Evolutionary conservation across 352 stramenopile species (phyloP).

Genomic region (Globisporangium sylvaticum): DNA sequence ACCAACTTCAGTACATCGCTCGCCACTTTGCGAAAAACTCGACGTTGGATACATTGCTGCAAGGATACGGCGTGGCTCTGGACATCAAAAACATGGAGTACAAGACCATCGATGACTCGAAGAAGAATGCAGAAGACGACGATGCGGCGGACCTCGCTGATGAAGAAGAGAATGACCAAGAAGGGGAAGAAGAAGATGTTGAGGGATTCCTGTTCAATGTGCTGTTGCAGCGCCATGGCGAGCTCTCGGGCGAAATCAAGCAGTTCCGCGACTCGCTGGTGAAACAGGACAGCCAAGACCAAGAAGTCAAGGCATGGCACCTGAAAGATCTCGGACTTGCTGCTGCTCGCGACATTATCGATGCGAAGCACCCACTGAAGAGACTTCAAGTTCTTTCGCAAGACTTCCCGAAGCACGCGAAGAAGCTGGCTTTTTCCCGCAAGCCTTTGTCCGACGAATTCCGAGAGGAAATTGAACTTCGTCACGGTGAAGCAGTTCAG

Average conservation of each 20-base stretch:
- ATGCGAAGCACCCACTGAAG: constrained; percentile 71
- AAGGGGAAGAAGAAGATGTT: constrained; percentile 52
- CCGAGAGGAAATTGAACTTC: constrained; percentile 35
- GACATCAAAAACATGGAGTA: constrained; percentile 98
- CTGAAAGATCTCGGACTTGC: constrained; percentile 87
- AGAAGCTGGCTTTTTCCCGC: constrained; percentile 63
- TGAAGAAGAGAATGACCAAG: constrained; percentile 31
- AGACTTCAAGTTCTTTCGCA: constrained; percentile 78
- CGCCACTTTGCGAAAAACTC: constrained; percentile 74
- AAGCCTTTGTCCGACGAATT: constrained; percentile 52
- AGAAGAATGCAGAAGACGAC: constrained; percentile 42
- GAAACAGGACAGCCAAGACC: constrained; percentile 34
- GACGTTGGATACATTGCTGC: constrained; percentile 68
- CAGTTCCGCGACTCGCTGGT: constrained; percentile 50
- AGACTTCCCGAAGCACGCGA: constrained; percentile 87
- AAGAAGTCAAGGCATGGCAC: constrained; percentile 80
- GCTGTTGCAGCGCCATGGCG: constrained; percentile 34
- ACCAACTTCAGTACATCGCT: constrained; percentile 77
- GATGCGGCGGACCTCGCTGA: constrained; percentile 15
- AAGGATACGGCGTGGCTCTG: constrained; percentile 90
- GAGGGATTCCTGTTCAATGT: constrained; percentile 63
- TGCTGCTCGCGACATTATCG: constrained; percentile 64
- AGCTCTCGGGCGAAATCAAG: constrained; percentile 47
- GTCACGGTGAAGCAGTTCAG: constrained; percentile 26
- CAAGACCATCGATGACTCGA: constrained; percentile 93